Evolutionary conservation across 2,329 filamentous ascomycete genomes (phyloP).

Genomic region (Phialophora expanda): DNA sequence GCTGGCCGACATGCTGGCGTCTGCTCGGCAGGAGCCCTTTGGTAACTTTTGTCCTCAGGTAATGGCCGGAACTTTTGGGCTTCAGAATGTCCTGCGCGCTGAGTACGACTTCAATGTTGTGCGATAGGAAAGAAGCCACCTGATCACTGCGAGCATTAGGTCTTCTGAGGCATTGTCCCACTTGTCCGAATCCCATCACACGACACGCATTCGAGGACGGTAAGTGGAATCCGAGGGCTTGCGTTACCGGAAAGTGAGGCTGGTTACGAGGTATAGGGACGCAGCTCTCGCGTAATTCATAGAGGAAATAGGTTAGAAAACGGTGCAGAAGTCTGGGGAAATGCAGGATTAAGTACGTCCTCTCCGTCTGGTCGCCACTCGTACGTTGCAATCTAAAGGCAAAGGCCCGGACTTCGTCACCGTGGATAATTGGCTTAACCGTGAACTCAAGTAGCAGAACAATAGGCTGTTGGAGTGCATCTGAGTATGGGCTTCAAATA

Average conservation of each 20-base stretch:
- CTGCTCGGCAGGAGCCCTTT: not conserved
- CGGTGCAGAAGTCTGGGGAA: not conserved
- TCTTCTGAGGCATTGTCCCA: not conserved
- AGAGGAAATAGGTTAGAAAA: not conserved
- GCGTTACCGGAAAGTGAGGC: not conserved
- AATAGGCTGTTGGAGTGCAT: not conserved
- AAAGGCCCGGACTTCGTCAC: not conserved
- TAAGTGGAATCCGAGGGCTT: not conserved
- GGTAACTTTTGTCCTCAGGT: not conserved
- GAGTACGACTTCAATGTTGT: not conserved
- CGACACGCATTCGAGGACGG: not conserved
- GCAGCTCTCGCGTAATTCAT: not conserved
- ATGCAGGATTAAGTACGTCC: not conserved
- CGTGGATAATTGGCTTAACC: not conserved
- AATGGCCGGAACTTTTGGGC: not conserved
- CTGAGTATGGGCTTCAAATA: not conserved
- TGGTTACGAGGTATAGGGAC: not conserved
- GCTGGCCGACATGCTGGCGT: conserved; percentile 5
- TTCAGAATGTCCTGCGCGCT: not conserved
- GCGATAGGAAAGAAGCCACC: not conserved
- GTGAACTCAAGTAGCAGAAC: not conserved
- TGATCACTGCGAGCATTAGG: not conserved
- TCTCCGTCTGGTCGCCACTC: conserved; percentile 7
- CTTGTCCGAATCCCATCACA: not conserved
- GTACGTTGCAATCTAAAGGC: conserved; percentile 2